These are phyloP conservation scores for Rhodomyrtus tomentosa DNA, from an alignment of 345 rosid genomes.

Conservation along the genomic window DNA sequence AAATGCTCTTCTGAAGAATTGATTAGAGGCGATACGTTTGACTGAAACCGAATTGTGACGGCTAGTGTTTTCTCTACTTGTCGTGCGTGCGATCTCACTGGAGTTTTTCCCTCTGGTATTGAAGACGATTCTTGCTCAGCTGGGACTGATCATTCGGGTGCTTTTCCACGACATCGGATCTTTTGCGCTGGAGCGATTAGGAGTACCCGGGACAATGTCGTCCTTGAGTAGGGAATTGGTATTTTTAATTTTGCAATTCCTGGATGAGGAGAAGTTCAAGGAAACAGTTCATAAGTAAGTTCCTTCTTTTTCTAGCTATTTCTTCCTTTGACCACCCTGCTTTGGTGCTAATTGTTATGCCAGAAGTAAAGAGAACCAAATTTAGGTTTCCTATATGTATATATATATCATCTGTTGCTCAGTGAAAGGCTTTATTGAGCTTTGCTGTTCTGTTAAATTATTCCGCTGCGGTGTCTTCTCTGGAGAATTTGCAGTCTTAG, in stretches of 20 bases:
- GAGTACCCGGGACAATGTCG: slow-evolving; percentile 26
- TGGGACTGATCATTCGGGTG: background rate
- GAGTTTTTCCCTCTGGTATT: background rate
- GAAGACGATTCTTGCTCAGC: background rate
- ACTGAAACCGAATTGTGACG: background rate
- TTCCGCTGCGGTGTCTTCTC: background rate
- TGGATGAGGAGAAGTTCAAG: slow-evolving; percentile 74
- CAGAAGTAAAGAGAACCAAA: background rate
- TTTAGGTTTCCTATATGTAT: no score
- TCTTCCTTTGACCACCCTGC: background rate
- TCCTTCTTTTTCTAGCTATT: background rate
- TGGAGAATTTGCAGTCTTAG: background rate
- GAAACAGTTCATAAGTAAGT: slow-evolving; percentile 68
- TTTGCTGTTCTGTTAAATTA: background rate
- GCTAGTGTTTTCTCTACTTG: background rate
- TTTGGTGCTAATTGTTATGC: background rate
- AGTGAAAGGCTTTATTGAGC: background rate
- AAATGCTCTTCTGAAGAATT: background rate
- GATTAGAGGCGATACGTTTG: background rate
- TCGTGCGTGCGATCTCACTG: background rate
- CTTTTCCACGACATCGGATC: background rate
- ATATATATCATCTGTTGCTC: background rate
- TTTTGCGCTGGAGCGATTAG: background rate
- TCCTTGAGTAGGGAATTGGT: slow-evolving; percentile 76
- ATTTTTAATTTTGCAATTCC: slow-evolving; percentile 75